Evolutionary conservation across 2,329 filamentous ascomycete genomes (phyloP).

Genomic region (Aureobasidium sp.): DNA sequence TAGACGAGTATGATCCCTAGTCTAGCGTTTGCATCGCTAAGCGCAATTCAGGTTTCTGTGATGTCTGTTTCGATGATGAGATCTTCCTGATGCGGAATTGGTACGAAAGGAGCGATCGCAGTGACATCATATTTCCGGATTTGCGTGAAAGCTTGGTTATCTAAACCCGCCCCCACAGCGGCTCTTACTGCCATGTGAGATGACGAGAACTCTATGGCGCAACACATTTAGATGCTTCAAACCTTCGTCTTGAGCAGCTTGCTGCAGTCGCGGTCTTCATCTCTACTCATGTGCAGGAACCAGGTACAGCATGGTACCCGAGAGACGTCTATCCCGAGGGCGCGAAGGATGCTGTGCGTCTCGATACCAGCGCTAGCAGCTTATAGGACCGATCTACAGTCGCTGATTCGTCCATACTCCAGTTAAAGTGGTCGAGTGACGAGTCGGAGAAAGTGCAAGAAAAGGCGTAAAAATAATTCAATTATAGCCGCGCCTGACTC

Average conservation of each 20-base stretch:
- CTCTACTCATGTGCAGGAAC: too few relatives aligned
- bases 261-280: too few relatives aligned
- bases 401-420: not conserved
- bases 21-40: not conserved
- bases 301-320: not conserved
- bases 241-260: not conserved
- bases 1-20: not conserved
- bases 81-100: not conserved
- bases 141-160: not conserved
- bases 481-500: not conserved
- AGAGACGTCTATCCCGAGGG: not conserved
- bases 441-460: not conserved
- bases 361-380: not conserved
- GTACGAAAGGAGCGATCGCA: too few relatives aligned
- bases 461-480: not conserved
- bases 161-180: not conserved
- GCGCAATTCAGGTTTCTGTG: not conserved
- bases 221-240: not conserved
- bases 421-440: not conserved
- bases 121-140: not conserved
- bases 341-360: not conserved
- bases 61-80: not conserved
- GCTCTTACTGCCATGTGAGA: not conserved
- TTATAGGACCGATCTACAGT: constrained; percentile 1
- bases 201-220: not conserved